Evolutionary conservation across 2,329 filamentous ascomycete genomes (phyloP).

Genomic region (Dendrostoma leiphaemia): DNA sequence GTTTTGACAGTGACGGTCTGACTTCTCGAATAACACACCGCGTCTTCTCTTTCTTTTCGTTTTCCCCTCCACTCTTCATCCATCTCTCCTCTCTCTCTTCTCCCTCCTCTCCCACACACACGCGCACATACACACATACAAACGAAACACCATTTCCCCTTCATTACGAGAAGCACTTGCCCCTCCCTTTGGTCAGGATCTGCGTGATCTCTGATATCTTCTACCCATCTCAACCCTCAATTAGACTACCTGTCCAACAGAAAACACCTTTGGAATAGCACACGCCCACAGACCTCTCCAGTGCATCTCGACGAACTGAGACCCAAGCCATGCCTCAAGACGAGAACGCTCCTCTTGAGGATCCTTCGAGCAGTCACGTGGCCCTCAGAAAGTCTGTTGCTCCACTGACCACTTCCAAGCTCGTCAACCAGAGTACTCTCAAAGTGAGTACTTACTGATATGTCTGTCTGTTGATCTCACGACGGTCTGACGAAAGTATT

Average conservation of each 20-base stretch:
- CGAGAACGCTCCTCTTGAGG: slow-evolving; percentile 17
- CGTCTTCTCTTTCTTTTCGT: background rate
- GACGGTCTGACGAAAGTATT: slow-evolving; percentile 23
- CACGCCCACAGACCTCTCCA: slow-evolving; percentile 3
- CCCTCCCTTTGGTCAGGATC: slow-evolving; percentile 11
- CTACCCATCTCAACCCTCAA: slow-evolving; percentile 11
- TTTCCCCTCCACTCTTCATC: background rate
- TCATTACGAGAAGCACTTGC: background rate
- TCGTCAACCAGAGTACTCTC: slow-evolving; percentile 51
- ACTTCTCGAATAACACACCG: background rate
- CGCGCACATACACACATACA: background rate
- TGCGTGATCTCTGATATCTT: slow-evolving; percentile 18
- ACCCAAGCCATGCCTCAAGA: slow-evolving; percentile 10
- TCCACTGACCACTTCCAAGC: slow-evolving; percentile 50
- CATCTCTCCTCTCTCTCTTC: slow-evolving; percentile 1
- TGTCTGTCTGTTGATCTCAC: background rate
- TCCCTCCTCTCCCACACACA: slow-evolving; percentile 11
- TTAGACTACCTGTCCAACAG: slow-evolving; percentile 6
- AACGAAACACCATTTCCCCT: background rate
- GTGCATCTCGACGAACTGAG: background rate
- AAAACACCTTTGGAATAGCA: slow-evolving; percentile 13
- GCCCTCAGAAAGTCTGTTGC: slow-evolving; percentile 43
- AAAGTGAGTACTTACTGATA: slow-evolving; percentile 42
- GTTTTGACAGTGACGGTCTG: background rate
- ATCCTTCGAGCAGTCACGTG: background rate